Conservation (phyloP, 225 moss, liverwort and hornwort genomes). For the Ulota crispa region DNA sequence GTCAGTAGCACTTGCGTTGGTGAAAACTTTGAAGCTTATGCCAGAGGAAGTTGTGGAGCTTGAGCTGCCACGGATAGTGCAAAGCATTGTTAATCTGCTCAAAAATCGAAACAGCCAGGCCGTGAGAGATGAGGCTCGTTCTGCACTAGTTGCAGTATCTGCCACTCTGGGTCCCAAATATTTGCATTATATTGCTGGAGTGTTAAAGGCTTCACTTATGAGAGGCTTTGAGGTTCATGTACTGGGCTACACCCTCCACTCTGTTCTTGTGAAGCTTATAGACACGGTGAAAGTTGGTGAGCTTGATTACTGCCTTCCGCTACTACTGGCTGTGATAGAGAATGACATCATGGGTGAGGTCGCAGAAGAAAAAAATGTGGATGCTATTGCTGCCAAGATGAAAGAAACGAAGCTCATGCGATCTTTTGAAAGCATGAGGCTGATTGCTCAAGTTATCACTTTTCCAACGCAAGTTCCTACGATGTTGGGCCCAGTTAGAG, state of each 20-base stretch:
- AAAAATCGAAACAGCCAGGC: conserved; percentile 90
- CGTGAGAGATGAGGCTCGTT: conserved; percentile 95
- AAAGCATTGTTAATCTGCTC: conserved; percentile 84
- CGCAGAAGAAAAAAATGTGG: conserved; percentile 89
- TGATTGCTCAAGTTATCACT: conserved; percentile 76
- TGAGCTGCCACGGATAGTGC: conserved; percentile 86
- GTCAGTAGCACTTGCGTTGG: conserved; percentile 80
- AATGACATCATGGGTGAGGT: conserved; percentile 96
- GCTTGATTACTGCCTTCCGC: conserved; percentile 82
- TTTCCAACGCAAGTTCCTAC: conserved; percentile 67
- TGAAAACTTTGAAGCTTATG: conserved; percentile 86
- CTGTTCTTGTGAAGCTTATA: conserved; percentile 72
- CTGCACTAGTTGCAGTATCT: conserved; percentile 81
- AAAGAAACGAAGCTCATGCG: conserved; percentile 92
- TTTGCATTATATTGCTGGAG: conserved; percentile 79
- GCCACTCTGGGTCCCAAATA: conserved; percentile 78
- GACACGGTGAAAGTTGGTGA: conserved; percentile 68
- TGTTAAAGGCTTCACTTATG: conserved; percentile 74
- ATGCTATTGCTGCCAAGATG: conserved; percentile 94
- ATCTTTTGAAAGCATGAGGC: conserved; percentile 81
- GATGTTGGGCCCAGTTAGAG: conserved; percentile 63
- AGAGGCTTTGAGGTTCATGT: conserved; percentile 97
- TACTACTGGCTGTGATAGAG: conserved; percentile 81
- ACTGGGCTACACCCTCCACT: conserved; percentile 87
- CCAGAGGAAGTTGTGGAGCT: conserved; percentile 68